Evolutionary conservation across 1,284 basidiomycete genomes (phyloP), one percentile per base, ranked within the genome.

Genomic region (Lignosus rhinocerotis): DNA sequence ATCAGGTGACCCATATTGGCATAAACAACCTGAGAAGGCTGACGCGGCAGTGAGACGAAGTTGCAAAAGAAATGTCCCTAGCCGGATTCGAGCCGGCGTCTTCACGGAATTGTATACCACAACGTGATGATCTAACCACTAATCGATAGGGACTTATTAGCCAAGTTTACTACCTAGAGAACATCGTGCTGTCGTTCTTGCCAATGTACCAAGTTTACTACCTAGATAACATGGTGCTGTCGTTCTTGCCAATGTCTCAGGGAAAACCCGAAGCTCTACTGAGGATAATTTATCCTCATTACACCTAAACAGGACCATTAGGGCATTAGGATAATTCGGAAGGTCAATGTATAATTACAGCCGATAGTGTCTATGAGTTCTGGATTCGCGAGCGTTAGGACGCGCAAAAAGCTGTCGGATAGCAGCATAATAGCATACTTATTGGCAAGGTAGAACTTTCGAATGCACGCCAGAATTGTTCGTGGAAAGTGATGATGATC

Each of bases 121-220:
- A 64, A 64, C 63, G 63, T 64, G 63, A 64, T 64, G 63, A 64
- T 64, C 63, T 64, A 64, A 64, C 63, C 63, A 64, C 63, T 64
- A 64, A 64, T 64, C 63, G 63, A 64, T 64, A 64, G 60, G 63
- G 63, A 64, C 63, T 59, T 64, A n/a, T n/a, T n/a, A n/a, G n/a
- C n/a, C n/a, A n/a, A n/a, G n/a, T n/a, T n/a, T n/a, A n/a, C n/a
- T n/a, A n/a, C n/a, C n/a, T n/a, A n/a, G n/a, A n/a, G n/a, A n/a
- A n/a, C n/a, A n/a, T n/a, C n/a, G n/a, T n/a, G n/a, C n/a, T n/a
- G n/a, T n/a, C n/a, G n/a, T n/a, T n/a, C n/a, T n/a, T n/a, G n/a
- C n/a, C n/a, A n/a, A n/a, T n/a, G n/a, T n/a, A n/a, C n/a, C n/a
- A n/a, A n/a, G n/a, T n/a, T n/a, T n/a, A n/a, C n/a, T n/a, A n/a